Base-by-base conservation (phyloP, 2,329 filamentous ascomycete species). In the Gremmenia infestans region DNA sequence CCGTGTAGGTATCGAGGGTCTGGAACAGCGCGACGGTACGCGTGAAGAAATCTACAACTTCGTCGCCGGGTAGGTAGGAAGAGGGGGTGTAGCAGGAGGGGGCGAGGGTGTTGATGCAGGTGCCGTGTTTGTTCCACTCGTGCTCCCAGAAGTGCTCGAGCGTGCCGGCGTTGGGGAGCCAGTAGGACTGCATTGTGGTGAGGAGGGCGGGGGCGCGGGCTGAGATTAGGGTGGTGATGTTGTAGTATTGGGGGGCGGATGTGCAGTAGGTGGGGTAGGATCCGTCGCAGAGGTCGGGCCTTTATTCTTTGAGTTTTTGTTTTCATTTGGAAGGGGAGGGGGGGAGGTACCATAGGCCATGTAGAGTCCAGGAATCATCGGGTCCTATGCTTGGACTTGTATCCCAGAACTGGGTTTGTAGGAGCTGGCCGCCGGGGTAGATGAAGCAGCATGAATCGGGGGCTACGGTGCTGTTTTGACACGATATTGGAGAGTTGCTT, bases 361-460 rank as follows among this genome's bases (percentile, higher is more conserved):
- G 88, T 42, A 90, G 79, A 1, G 86, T 90, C 87, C 87, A 92
- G 5, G 82, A 85, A 67, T 89, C 80, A 50, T 71, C 72, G 2
- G 88, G 87, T 0, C 88, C 69, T 6, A 83, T 78, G 1, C 80
- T 74, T 1, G 87, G 87, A 59, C 79, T 71, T 1, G 82, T 80
- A 66, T 91, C 87, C 87, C 87, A 91, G 73, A 91, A 90, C 63
- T 91, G 87, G 1, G 88, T 91, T 70, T 83, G 81, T 5, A 91
- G 76, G 47, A 91, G 73, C 58, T 88, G 81, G 3, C 88, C 88
- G 3, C 86, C 83, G 0, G 87, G 86, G 23, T 81, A 78, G 65
- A 87, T 87, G 73, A 89, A 87, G 72, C 88, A 91, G 75, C 88
- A 91, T 7, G 51, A 50, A 65, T 91, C 78, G 47, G 77, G 70